Evolutionary conservation across 345 rosid genomes (phyloP).

Genomic region (Eutrema heterophyllum): DNA sequence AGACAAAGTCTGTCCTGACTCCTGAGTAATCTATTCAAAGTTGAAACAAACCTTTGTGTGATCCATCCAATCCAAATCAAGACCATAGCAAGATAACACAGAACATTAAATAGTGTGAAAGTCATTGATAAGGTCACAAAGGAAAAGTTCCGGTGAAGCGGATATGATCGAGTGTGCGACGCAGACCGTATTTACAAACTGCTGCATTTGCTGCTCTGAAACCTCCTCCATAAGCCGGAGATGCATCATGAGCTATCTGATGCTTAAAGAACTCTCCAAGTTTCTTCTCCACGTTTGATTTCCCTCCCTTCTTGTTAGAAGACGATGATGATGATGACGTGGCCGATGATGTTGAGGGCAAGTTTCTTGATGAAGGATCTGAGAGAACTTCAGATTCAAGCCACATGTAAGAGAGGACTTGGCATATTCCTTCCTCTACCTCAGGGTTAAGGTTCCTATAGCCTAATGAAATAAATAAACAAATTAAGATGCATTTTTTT

Average conservation of each 20-base stretch:
- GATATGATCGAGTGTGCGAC: conserved; percentile 68
- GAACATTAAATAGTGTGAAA: not conserved
- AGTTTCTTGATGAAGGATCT: conserved; percentile 41
- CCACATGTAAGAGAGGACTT: conserved; percentile 90
- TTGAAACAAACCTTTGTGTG: conserved; percentile 14
- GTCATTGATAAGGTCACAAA: conserved; percentile 33
- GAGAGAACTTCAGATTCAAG: conserved; percentile 85
- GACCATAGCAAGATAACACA: not conserved
- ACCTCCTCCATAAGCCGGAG: conserved; percentile 87
- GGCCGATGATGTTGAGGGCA: conserved; percentile 54
- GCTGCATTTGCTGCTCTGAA: conserved; percentile 84
- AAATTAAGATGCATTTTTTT: not conserved
- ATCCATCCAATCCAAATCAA: conserved; percentile 18
- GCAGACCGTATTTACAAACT: conserved; percentile 70
- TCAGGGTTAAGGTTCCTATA: conserved; percentile 76
- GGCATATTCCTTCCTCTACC: conserved; percentile 98
- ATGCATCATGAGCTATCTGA: conserved; percentile 83
- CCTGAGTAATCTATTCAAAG: conserved; percentile 9
- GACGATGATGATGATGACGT: conserved; percentile 51
- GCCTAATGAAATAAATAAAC: conserved; percentile 29
- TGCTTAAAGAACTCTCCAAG: conserved; percentile 85
- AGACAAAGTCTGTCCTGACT: conserved; percentile 15
- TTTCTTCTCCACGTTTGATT: conserved; percentile 60
- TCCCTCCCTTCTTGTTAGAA: conserved; percentile 62
- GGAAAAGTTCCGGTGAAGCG: conserved; percentile 63